Conservation (phyloP, 176 grass and related monocot genomes). For the Otatea glauca region DNA sequence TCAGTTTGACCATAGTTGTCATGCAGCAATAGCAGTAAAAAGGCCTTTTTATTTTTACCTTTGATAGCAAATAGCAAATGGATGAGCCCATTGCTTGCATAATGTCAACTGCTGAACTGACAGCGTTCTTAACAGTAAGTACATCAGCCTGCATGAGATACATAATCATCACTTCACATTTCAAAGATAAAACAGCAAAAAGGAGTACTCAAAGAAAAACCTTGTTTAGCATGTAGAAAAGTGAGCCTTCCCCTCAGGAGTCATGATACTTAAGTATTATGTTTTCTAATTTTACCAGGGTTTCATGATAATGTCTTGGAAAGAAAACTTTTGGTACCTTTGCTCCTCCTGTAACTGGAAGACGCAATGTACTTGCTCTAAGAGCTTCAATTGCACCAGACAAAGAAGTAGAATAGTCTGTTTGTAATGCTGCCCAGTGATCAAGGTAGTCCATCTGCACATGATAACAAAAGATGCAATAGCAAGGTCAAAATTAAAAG, state of each 20-base stretch:
- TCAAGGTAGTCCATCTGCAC: constrained; percentile 75
- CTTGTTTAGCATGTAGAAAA: constrained; percentile 34
- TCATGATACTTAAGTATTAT: constrained; percentile 22
- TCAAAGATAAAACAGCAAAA: constrained; percentile 40
- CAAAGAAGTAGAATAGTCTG: constrained; percentile 69
- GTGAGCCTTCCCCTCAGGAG: constrained; percentile 1
- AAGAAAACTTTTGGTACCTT: constrained; percentile 50
- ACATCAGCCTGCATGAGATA: constrained; percentile 68
- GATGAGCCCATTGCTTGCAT: constrained; percentile 95
- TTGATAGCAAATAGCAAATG: constrained; percentile 77
- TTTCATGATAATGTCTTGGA: neutral
- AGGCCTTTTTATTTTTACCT: constrained; percentile 54
- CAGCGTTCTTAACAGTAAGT: constrained; percentile 83
- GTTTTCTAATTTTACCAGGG: constrained; percentile 21
- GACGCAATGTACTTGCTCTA: constrained; percentile 80
- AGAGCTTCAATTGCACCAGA: constrained; percentile 84
- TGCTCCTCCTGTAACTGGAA: constrained; percentile 91
- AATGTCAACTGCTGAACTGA: constrained; percentile 93
- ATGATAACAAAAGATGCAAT: constrained; percentile 49
- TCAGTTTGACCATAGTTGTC: constrained; percentile 22
- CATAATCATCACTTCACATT: constrained; percentile 37
- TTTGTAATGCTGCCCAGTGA: constrained; percentile 64
- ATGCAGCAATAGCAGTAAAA: constrained; percentile 16
- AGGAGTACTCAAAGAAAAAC: neutral
- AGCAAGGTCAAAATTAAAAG: constrained; percentile 20